Evolutionary conservation across 2,329 filamentous ascomycete species (phyloP).

Genomic region (Metarhizium brunneum): DNA sequence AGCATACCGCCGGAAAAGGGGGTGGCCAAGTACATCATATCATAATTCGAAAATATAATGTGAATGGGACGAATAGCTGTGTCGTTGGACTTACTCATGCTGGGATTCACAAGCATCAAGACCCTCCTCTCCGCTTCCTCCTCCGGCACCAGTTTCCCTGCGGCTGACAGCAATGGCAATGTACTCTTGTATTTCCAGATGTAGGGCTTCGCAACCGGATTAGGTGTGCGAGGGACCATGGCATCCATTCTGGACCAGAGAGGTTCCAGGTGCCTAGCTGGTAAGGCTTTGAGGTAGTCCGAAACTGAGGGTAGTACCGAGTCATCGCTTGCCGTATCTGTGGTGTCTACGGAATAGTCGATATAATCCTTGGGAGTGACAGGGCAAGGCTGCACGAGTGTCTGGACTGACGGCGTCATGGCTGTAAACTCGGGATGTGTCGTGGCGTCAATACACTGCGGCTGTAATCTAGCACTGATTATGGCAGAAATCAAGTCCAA

Average conservation of each 20-base stretch:
- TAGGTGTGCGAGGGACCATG: constrained; percentile 36
- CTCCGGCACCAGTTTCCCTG: constrained; percentile 26
- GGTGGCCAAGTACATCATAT: too few species aligned
- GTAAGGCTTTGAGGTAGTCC: constrained; percentile 18
- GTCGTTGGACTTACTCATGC: constrained; percentile 30
- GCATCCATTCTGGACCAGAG: constrained; percentile 39
- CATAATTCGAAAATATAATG: too few species aligned
- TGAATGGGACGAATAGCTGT: neutral
- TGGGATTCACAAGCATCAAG: constrained; percentile 34
- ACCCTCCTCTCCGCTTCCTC: constrained; percentile 32
- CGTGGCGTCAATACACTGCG: neutral
- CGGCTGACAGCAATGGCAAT: constrained; percentile 23
- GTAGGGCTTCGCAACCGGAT: constrained; percentile 30
- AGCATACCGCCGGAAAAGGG: too few species aligned
- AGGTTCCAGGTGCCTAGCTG: constrained; percentile 25
- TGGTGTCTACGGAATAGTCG: neutral
- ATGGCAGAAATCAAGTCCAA: neutral
- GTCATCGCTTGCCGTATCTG: neutral
- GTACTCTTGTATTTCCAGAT: constrained; percentile 28
- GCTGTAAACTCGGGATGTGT: neutral
- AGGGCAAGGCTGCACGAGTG: neutral
- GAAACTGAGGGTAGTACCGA: neutral
- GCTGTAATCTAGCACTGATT: neutral
- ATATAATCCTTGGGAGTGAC: neutral
- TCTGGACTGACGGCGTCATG: neutral